Evolutionary conservation across 805 yeast genomes (phyloP), one percentile per base, ranked within the genome.

Genomic region (Pichia heedii): DNA sequence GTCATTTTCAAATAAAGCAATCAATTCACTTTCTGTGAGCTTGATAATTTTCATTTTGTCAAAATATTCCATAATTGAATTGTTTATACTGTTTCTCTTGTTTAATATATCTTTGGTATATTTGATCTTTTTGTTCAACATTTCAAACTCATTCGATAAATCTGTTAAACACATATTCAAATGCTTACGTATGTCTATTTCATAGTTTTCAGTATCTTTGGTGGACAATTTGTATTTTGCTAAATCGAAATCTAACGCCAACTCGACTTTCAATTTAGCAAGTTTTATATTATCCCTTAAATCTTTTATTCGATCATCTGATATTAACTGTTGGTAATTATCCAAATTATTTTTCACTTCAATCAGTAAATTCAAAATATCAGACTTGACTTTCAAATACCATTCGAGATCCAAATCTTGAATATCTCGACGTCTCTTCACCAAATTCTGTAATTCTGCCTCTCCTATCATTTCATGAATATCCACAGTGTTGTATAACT

Each of bases 401-500:
- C 32, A 38, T 29, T 57, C 61, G 5, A 62, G 27, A 37, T 60
- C 67, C 11, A 55, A 36, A 41, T 62, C 67, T 21, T 53, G 54
- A 11, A 57, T 60, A 30, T 49, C 45, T 41, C 66, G 53, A 33
- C 64, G 47, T 38, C 53, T 50, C 37, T 54, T 57, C 45, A 57
- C 55, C 5, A 61, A 55, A 4, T 47, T 52, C 22, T 45, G 44
- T 20, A 51, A 39, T 26, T 55, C 38, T 18, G 29, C 20, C 16
- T 26, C 29, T 18, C 15, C 22, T 5, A 35, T 22, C 42, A 16
- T 26, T 20, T 24, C n/a, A 39, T n/a, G 6, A 8, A 30, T 19
- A 10, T n/a, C n/a, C n/a, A n/a, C n/a, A n/a, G n/a, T n/a, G n/a
- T n/a, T n/a, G n/a, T n/a, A n/a, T n/a, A n/a, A n/a, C n/a, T n/a